phyloP scores from a whole-genome alignment of 345 rosid genomes.

The Mercurialis annua region DNA sequence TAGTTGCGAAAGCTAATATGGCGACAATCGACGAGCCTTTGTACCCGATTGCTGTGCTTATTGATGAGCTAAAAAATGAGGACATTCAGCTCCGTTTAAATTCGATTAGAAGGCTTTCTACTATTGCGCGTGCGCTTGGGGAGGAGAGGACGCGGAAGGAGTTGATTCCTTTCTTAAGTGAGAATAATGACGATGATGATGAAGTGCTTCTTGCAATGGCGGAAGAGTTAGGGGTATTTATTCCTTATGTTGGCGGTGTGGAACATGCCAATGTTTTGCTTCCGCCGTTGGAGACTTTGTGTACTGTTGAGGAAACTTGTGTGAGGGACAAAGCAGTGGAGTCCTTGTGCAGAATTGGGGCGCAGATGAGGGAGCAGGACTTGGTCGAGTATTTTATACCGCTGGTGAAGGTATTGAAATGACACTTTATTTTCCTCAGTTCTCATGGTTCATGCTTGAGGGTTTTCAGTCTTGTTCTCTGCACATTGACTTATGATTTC shows the following conservation, averaged over 20 bases:
- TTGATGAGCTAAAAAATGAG: conserved; percentile 90
- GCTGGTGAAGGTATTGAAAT: conserved; percentile 63
- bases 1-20: conserved; percentile 33
- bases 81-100: conserved; percentile 91
- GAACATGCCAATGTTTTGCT: conserved; percentile 75
- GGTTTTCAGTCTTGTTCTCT: not conserved
- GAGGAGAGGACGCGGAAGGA: conserved; percentile 94
- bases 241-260: conserved; percentile 88
- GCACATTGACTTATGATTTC: not conserved
- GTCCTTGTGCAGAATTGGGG: conserved; percentile 77
- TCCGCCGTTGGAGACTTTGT: conserved; percentile 80
- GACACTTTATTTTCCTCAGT: not conserved
- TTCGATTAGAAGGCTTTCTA: conserved; percentile 83
- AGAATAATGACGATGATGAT: conserved; percentile 92
- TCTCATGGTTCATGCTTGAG: not conserved
- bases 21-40: conserved; percentile 80
- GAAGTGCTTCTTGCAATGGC: conserved; percentile 98
- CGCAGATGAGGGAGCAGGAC: conserved; percentile 87
- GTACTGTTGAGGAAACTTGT: conserved; percentile 88
- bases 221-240: conserved; percentile 83
- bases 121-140: conserved; percentile 94
- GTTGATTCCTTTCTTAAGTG: conserved; percentile 79
- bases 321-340: conserved; percentile 89
- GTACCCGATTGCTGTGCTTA: conserved; percentile 84
- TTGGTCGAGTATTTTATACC: conserved; percentile 74